Evolutionary conservation across 2,329 filamentous ascomycete species (phyloP).

Genomic region (Grosmannia huntii): DNA sequence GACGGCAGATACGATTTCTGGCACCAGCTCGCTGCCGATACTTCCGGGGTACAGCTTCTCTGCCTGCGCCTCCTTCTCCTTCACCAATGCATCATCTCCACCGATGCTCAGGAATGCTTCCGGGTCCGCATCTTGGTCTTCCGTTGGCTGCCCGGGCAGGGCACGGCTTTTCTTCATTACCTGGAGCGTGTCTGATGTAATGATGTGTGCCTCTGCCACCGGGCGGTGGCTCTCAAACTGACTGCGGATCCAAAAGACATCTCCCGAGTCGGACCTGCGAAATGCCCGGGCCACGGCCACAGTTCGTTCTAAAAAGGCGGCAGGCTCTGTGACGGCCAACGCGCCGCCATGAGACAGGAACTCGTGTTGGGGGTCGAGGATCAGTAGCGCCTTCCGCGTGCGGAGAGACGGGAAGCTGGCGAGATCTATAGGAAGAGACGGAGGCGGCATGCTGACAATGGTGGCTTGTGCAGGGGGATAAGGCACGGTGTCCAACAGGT

Average conservation of each 20-base stretch:
- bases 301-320: slow-evolving; percentile 55
- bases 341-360: slow-evolving; percentile 60
- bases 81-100: background rate
- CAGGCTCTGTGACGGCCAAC: slow-evolving; percentile 50
- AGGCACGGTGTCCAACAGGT: background rate
- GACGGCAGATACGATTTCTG: slow-evolving; percentile 26
- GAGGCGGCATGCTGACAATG: slow-evolving; percentile 10
- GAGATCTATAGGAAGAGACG: slow-evolving; percentile 45
- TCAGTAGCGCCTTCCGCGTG: slow-evolving; percentile 58
- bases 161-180: background rate
- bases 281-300: slow-evolving; percentile 57
- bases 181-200: slow-evolving; percentile 24
- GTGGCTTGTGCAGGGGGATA: background rate
- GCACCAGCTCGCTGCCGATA: slow-evolving; percentile 31
- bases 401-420: slow-evolving; percentile 41
- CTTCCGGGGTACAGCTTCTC: slow-evolving; percentile 32
- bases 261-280: slow-evolving; percentile 51
- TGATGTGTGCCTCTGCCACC: slow-evolving; percentile 38
- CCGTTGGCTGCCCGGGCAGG: background rate
- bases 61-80: slow-evolving; percentile 17
- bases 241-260: slow-evolving; percentile 76
- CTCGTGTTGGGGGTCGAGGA: slow-evolving; percentile 85
- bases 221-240: slow-evolving; percentile 53
- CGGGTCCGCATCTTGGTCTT: slow-evolving; percentile 19
- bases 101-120: slow-evolving; percentile 25